Percentiles rank a stretch among this genome's conserved stretches.
Conservation (phyloP, 2,329 filamentous ascomycete genomes). For the Pyrenophora seminiperda region DNA sequence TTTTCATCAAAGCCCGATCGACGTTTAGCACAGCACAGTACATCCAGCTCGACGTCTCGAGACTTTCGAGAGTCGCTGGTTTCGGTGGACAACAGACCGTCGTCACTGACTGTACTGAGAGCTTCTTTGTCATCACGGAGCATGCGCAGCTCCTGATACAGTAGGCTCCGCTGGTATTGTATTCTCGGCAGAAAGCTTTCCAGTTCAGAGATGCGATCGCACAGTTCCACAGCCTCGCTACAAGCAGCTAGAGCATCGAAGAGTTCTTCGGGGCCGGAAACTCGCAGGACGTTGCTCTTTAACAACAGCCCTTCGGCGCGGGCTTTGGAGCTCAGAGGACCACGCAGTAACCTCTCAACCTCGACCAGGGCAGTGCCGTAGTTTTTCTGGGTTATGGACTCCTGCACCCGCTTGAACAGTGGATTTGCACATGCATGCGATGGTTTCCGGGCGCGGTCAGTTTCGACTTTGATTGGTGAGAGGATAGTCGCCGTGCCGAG, state of each 20-base stretch:
- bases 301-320: slow-evolving; percentile 38
- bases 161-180: slow-evolving; percentile 34
- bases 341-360: slow-evolving; percentile 33
- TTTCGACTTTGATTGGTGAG: neutral
- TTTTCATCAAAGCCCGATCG: slow-evolving; percentile 40
- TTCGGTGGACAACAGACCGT: slow-evolving; percentile 6
- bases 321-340: slow-evolving; percentile 31
- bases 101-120: slow-evolving; percentile 18
- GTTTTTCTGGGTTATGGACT: slow-evolving; percentile 23
- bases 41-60: slow-evolving; percentile 29
- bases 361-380: slow-evolving; percentile 32
- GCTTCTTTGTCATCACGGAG: slow-evolving; percentile 30
- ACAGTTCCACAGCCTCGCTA: slow-evolving; percentile 39
- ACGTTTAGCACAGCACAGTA: slow-evolving; percentile 16
- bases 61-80: slow-evolving; percentile 22
- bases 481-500: slow-evolving; percentile 25
- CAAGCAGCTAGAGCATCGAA: slow-evolving; percentile 40
- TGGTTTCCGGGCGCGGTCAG: neutral
- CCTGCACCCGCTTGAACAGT: slow-evolving; percentile 27
- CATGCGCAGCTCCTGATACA: slow-evolving; percentile 32
- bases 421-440: slow-evolving; percentile 17
- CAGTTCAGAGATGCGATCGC: slow-evolving; percentile 28
- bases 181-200: slow-evolving; percentile 30
- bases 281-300: slow-evolving; percentile 35
- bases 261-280: slow-evolving; percentile 29